phyloP scores from a whole-genome alignment of 2,329 filamentous ascomycete genomes.

The Cyclaneusma minus region DNA sequence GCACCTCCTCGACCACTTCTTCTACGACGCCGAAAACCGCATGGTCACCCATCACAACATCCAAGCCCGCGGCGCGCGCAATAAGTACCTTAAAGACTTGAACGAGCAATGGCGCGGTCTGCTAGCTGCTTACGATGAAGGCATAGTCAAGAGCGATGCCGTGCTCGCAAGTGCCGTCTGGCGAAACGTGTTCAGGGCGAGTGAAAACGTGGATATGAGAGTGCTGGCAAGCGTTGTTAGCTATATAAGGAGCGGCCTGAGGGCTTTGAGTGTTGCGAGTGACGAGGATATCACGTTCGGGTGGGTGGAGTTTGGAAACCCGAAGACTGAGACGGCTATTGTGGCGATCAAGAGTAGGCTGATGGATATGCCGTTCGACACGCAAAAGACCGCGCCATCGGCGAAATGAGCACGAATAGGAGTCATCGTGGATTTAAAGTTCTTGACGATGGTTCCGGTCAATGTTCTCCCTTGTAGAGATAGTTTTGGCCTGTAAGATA shows the following conservation, averaged over 20 bases:
- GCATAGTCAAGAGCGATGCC: slow-evolving; percentile 59
- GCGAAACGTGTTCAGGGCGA: slow-evolving; percentile 81
- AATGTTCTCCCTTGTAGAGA: no score
- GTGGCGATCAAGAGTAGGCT: slow-evolving; percentile 22
- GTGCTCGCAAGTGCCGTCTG: slow-evolving; percentile 72
- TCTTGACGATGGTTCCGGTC: no score
- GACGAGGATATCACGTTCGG: slow-evolving; percentile 34
- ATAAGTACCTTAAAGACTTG: slow-evolving; percentile 67
- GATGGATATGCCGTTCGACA: slow-evolving; percentile 20
- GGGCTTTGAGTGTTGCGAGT: slow-evolving; percentile 32
- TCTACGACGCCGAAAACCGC: slow-evolving; percentile 70
- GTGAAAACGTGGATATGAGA: slow-evolving; percentile 42
- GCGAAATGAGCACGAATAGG: no score
- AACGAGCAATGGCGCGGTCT: slow-evolving; percentile 88
- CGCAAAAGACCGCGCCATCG: no score
- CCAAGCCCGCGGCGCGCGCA: slow-evolving; percentile 39
- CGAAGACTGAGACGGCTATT: slow-evolving; percentile 20
- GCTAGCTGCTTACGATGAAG: slow-evolving; percentile 73
- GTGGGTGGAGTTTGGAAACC: slow-evolving; percentile 32
- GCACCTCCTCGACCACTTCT: slow-evolving; percentile 90
- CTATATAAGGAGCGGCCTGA: slow-evolving; percentile 44
- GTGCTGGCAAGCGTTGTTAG: slow-evolving; percentile 45
- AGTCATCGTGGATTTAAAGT: no score
- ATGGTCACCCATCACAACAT: slow-evolving; percentile 71
- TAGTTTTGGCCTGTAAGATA: no score